Evolutionary conservation across 768 basidiomycete genomes (phyloP), one percentile per base, ranked within the genome.

Genomic region (Phaeolepiota aurea): DNA sequence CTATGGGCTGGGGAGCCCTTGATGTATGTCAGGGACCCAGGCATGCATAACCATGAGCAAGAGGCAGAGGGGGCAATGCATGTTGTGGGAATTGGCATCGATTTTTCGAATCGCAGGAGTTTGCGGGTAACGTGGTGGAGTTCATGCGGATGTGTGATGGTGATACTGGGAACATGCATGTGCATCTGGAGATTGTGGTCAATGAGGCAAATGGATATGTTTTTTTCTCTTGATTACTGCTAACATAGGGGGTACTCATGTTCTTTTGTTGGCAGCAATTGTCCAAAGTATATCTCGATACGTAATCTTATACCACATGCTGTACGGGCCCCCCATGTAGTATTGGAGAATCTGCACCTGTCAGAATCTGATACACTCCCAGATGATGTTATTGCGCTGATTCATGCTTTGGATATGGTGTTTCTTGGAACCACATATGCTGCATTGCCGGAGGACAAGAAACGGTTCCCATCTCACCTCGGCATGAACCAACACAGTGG

Each of bases 401-500:
- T 82, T 11, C 57, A 58, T 7, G 57, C 50, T 0, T 59, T 71
- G 0, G 79, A 83, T 49, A 76, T 72, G 0, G 65, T 73, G 3
- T 82, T 72, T 51, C 43, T 82, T 36, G 76, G 74, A 1, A 73
- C 77, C 3, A 63, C 65, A 1, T 77, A 79, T 43, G 44, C 59
- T 2, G 67, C 76, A 0, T 36, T 44, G 3, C 34, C 56, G 18
- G 53, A 61, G 4, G 72, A 77, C 11, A 60, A 56, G 2, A 33
- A 49, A 2, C 49, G 39, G 3, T 71, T 64, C 41, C 79, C 78
- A 1, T 78, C 79, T 1, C 79, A 80, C 47, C 49, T 77, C 5
- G 76, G 77, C 12, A 75, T 74, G 59, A 82, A 82, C 45, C 75
- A 78, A 37, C 74, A 80, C 3, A 78, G 79, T 5, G 81, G 81